These are phyloP conservation scores for Amoebophrya sp. DNA, from an alignment of 169 alveolate species.

Conservation along the genomic window DNA sequence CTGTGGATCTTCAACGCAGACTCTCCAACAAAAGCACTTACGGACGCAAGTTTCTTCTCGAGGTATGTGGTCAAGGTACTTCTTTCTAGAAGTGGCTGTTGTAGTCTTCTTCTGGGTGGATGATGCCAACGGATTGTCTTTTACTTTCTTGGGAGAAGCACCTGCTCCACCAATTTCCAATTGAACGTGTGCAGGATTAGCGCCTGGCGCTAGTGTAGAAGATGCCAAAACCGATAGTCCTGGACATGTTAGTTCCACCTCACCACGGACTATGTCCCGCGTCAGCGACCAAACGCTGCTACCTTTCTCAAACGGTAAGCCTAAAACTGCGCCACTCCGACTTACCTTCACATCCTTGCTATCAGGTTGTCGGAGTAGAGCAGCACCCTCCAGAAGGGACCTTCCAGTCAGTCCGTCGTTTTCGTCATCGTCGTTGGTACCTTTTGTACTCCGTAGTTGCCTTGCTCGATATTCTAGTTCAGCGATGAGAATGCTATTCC, in stretches of 20 bases:
- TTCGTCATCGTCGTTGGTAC: too few relatives aligned
- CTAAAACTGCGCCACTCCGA: not conserved
- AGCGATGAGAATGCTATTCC: too few relatives aligned
- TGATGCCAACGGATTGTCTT: not conserved
- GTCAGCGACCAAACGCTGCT: not conserved
- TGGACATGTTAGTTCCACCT: not conserved
- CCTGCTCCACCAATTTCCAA: too few relatives aligned
- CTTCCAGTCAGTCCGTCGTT: too few relatives aligned
- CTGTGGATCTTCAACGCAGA: not conserved
- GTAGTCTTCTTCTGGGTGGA: not conserved
- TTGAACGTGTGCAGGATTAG: too few relatives aligned
- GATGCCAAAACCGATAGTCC: not conserved
- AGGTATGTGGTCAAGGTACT: not conserved
- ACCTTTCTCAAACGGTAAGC: not conserved
- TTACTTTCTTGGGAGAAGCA: not conserved
- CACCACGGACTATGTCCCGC: not conserved
- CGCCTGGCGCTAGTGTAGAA: not conserved
- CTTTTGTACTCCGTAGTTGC: too few relatives aligned
- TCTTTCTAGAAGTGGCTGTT: not conserved
- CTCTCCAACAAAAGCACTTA: not conserved
- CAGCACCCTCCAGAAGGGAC: not conserved
- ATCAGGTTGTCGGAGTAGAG: not conserved
- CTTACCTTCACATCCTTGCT: not conserved
- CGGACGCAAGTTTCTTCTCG: not conserved
- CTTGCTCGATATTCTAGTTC: too few relatives aligned